Evolutionary conservation across 768 basidiomycete species (phyloP).

Genomic region (Candolleomyces eurysporus): DNA sequence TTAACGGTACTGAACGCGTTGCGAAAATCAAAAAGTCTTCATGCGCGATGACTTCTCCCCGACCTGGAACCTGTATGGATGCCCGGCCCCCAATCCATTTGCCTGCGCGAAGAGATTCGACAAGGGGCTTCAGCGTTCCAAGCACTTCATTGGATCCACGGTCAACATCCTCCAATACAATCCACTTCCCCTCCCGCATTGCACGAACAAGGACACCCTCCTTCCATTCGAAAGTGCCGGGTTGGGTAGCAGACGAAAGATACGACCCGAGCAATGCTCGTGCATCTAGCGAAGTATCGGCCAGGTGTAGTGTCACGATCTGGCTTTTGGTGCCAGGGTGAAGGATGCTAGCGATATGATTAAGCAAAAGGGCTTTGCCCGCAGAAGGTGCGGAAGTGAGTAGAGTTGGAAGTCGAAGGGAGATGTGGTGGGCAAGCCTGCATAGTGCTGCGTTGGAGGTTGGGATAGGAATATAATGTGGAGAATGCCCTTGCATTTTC

Average conservation of each 20-base stretch:
- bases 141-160: conserved; percentile 87
- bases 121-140: conserved; percentile 79
- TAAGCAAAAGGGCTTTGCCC: conserved; percentile 81
- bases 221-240: conserved; percentile 94
- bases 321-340: conserved; percentile 61
- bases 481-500: conserved; percentile 19
- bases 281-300: conserved; percentile 93
- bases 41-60: conserved; percentile 71
- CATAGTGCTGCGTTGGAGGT: conserved; percentile 59
- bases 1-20: conserved; percentile 67
- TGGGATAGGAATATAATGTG: conserved; percentile 59
- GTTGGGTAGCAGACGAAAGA: conserved; percentile 75
- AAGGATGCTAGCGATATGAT: conserved; percentile 69
- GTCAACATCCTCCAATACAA: conserved; percentile 92
- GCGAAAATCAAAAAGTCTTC: conserved; percentile 87
- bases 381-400: conserved; percentile 84
- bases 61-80: conserved; percentile 68
- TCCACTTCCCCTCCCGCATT: conserved; percentile 88
- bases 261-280: conserved; percentile 93
- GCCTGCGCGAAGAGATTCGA: conserved; percentile 65
- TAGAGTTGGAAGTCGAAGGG: conserved; percentile 73
- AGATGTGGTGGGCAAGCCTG: conserved; percentile 60
- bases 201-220: conserved; percentile 91
- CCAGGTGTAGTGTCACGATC: conserved; percentile 84
- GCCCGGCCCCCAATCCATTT: conserved; percentile 78